Base-by-base conservation (phyloP, 2,329 filamentous ascomycete genomes). In the Waltergamsia citrina region DNA sequence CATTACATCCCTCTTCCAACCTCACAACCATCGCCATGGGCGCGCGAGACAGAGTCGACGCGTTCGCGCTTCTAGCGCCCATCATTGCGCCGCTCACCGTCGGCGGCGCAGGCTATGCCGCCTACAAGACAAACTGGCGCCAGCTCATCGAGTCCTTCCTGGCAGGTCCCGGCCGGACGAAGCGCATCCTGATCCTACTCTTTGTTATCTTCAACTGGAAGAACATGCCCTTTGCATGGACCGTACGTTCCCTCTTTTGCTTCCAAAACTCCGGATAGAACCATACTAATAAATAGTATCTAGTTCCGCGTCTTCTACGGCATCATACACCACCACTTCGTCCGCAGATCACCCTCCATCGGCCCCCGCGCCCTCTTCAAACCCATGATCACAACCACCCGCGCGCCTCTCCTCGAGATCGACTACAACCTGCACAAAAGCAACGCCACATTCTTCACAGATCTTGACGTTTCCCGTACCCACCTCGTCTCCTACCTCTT, bases 391-490 rank as follows among this genome's bases (percentile, higher is more conserved):
- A 76, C 79, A 12, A 63, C 67, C 25, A 75, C 80, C 6, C 74
- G 78, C 49, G 74, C 81, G 11, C 74, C 83, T 1, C 60, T 83
- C 35, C 69, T 83, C 45, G 86, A 94, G 59, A 85, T 80, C 48
- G 88, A 94, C 61, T 86, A 87, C 63, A 90, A 92, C 61, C 51
- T 86, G 28, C 83, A 90, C 68, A 87, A 88, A 54, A 79, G 78
- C 41, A 85, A 87, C 62, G 77, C 74, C 46, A 94, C 87, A 20
- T 94, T 93, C 64, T 94, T 94, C 53, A 67, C 78, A 43, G 86
- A 94, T 57, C 76, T 93, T 43, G 87, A 94, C 57, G 73, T 90
- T 39, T 77, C 81, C 25, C 82, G 92, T 37, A 83, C 83, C 1
- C 84, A 93, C 43, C 74, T 92, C 7, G 76, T 93, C 34, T 81